Conservation (phyloP, 768 basidiomycete genomes). For the Fomitopsis pulvina region DNA sequence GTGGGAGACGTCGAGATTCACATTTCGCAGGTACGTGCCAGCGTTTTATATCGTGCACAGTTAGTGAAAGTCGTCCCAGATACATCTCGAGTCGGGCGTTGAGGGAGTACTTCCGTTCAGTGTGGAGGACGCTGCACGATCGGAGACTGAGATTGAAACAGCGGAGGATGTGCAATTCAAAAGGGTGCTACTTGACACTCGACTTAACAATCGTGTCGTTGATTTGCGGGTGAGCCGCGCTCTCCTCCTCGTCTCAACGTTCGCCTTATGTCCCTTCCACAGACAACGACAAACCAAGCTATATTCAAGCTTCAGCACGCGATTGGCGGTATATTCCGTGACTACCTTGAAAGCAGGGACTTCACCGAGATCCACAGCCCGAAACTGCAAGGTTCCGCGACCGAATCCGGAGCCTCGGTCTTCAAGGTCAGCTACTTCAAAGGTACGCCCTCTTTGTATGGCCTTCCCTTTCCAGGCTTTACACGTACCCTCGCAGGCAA, state of each 20-base stretch:
- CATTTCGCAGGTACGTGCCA: constrained; percentile 58
- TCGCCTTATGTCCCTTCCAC: background rate
- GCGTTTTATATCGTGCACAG: background rate
- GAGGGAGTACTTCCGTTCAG: constrained; percentile 84
- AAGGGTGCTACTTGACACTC: constrained; percentile 85
- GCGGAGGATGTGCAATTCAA: constrained; percentile 57
- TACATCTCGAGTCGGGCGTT: constrained; percentile 76
- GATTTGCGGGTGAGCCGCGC: constrained; percentile 73
- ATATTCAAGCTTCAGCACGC: constrained; percentile 89
- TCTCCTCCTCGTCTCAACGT: background rate
- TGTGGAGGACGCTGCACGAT: constrained; percentile 85
- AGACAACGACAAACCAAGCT: constrained; percentile 95
- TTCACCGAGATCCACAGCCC: constrained; percentile 98
- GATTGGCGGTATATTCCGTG: constrained; percentile 85
- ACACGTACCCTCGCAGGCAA: constrained; percentile 40
- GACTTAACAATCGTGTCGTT: constrained; percentile 89
- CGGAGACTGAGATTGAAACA: constrained; percentile 64
- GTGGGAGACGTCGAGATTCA: constrained; percentile 85
- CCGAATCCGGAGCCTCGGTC: constrained; percentile 93
- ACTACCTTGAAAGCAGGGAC: constrained; percentile 62
- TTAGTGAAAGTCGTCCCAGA: constrained; percentile 34
- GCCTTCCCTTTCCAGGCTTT: background rate
- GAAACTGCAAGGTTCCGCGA: constrained; percentile 94
- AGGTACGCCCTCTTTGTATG: constrained; percentile 36
- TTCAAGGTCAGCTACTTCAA: constrained; percentile 99